Conservation (phyloP, 1,139 yeast species). For the Protomyces gravidus region DNA sequence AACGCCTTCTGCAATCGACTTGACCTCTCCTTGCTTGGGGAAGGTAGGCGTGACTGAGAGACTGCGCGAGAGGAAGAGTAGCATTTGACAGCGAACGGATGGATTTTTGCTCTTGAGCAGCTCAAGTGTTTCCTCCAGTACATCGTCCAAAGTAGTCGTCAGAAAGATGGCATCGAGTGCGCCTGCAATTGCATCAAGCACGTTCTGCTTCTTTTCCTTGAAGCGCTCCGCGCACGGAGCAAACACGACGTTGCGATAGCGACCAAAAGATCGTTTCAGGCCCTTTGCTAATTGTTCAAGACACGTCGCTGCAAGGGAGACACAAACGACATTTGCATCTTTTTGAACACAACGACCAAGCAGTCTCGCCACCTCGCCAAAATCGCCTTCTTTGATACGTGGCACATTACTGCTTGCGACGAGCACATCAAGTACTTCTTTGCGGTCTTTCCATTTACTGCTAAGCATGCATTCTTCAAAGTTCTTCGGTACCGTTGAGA, state of each 20-base stretch:
- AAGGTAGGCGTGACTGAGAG: conserved; percentile 50
- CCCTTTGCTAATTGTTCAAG: conserved; percentile 64
- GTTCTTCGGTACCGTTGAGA: conserved; percentile 61
- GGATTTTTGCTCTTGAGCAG: conserved; percentile 77
- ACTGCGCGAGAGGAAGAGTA: conserved; percentile 62
- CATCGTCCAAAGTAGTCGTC: conserved; percentile 49
- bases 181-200: conserved; percentile 61
- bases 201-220: conserved; percentile 80
- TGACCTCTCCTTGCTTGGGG: conserved; percentile 56
- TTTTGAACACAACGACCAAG: conserved; percentile 66
- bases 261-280: conserved; percentile 52
- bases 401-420: conserved; percentile 50
- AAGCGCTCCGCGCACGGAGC: conserved; percentile 71
- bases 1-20: conserved; percentile 53
- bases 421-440: conserved; percentile 74
- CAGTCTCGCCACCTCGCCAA: conserved; percentile 54
- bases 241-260: conserved; percentile 54
- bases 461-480: conserved; percentile 55
- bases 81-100: conserved; percentile 67
- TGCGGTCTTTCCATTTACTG: conserved; percentile 86
- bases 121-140: conserved; percentile 55
- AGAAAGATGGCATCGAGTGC: conserved; percentile 65
- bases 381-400: conserved; percentile 61
- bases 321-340: conserved; percentile 89
- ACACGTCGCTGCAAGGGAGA: conserved; percentile 70